Percentiles rank a stretch among this genome's conserved stretches.
Conservation (phyloP, 2,329 filamentous ascomycete species). For the Aspergillus hortae region DNA sequence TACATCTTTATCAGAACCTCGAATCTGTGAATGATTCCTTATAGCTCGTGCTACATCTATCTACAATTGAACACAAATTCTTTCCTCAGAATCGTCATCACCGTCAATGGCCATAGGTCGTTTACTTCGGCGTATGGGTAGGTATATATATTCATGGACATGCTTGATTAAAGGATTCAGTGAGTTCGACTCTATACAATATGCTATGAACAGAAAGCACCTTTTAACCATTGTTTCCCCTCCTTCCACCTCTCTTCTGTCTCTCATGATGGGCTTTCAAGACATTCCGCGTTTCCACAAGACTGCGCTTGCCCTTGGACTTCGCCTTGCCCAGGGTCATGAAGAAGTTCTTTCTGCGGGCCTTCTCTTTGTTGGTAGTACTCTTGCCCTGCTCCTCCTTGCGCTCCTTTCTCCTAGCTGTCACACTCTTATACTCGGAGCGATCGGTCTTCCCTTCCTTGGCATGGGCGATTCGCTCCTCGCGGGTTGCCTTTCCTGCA, state of each 20-base stretch:
- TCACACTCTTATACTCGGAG: conserved; percentile 78
- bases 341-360: conserved; percentile 94
- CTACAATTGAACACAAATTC: too few species aligned
- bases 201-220: not conserved
- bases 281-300: conserved; percentile 78
- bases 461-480: conserved; percentile 80
- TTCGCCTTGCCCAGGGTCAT: conserved; percentile 98
- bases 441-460: conserved; percentile 76
- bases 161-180: not conserved
- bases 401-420: conserved; percentile 79
- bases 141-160: not conserved
- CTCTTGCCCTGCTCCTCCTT: conserved; percentile 90
- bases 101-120: too few species aligned
- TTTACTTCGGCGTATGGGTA: too few species aligned
- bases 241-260: conserved; percentile 77
- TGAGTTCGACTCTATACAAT: not conserved
- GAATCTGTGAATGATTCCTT: too few species aligned
- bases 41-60: too few species aligned
- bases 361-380: conserved; percentile 96
- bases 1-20: too few species aligned
- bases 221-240: conserved; percentile 58
- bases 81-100: too few species aligned
- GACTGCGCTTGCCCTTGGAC: conserved; percentile 89
- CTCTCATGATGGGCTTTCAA: conserved; percentile 78
- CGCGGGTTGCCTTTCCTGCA: conserved; percentile 75